Evolutionary conservation across 225 moss, liverwort and hornwort species (phyloP).

Genomic region (Pleurozium schreberi): DNA sequence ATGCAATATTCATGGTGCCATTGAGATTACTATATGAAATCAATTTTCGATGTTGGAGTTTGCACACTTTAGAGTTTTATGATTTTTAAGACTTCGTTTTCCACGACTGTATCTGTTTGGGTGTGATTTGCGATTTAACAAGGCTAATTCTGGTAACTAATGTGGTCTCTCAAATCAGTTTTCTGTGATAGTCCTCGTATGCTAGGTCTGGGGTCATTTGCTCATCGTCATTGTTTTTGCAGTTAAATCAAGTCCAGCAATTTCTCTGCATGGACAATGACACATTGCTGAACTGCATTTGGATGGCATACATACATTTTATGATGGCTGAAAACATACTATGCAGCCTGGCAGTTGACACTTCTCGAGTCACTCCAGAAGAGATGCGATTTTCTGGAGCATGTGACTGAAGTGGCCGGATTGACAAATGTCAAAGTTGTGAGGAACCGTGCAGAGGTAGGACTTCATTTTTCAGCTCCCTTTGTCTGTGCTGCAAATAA

Average conservation of each 20-base stretch:
- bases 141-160: background rate
- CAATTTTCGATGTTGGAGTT: background rate
- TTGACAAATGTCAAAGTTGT: constrained; percentile 63
- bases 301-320: background rate
- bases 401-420: constrained; percentile 44
- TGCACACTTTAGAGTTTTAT: background rate
- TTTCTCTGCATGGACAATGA: constrained; percentile 12
- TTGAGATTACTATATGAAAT: background rate
- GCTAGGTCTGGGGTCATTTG: background rate
- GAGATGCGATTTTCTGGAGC: constrained; percentile 83
- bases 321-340: constrained; percentile 3
- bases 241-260: constrained; percentile 7
- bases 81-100: background rate
- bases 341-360: constrained; percentile 94
- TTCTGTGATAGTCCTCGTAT: background rate
- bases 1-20: background rate
- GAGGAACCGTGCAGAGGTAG: constrained; percentile 81
- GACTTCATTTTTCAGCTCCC: background rate
- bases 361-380: constrained; percentile 88
- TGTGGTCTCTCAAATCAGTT: background rate
- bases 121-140: background rate
- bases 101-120: background rate
- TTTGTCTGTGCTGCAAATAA: background rate
- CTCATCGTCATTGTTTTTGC: constrained; percentile 21
- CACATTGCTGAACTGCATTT: constrained; percentile 10